Base-by-base conservation (phyloP, 768 basidiomycete species). In the Floccularia luteovirens region DNA sequence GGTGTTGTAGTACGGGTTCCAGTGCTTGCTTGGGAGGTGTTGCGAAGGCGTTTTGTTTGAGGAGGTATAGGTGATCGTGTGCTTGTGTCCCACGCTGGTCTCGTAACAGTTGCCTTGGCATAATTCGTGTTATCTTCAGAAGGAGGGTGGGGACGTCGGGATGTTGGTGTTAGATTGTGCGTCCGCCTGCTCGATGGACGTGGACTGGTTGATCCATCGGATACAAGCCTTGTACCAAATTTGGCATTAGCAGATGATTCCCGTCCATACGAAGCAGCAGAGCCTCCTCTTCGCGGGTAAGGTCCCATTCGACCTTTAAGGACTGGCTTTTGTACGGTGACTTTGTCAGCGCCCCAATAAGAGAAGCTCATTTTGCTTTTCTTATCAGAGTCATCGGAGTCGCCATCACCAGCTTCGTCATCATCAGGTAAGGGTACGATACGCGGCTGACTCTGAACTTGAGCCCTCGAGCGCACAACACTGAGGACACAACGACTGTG, bases 351-450 rank as follows among this genome's bases (percentile, higher is more conserved):
- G 19, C 89, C 88, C 87, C 88, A 90, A 55, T 90, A 92, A 4
- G 87, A 90, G 62, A 90, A 90, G 65, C 85, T 87, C 89, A 90
- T 90, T 59, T 90, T 90, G 68, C 82, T 87, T 67, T 89, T 86
- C 64, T 81, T 77, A 57, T 90, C 88, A 8, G 86, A 90, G 51
- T 90, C 85, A 48, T 87, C 84, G 3, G 88, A 89, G 21, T 88
- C 85, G 16, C 54, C 61, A 13, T 51, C 75, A 19, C 20, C 20
- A 30, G 76, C 69, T 41, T 75, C 70, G 42, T 81, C 72, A 35
- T 82, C 81, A 41, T 79, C 75, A 20, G 82, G 81, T 51, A 82
- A 64, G 25, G 84, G 81, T 22, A 85, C 68, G 41, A 84, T 74
- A 55, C 69, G 67, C 14, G 88, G 81, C 50, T 80, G 75, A 41